Conservation (phyloP, 345 rosid genomes). For the Erucastrum elatum region DNA sequence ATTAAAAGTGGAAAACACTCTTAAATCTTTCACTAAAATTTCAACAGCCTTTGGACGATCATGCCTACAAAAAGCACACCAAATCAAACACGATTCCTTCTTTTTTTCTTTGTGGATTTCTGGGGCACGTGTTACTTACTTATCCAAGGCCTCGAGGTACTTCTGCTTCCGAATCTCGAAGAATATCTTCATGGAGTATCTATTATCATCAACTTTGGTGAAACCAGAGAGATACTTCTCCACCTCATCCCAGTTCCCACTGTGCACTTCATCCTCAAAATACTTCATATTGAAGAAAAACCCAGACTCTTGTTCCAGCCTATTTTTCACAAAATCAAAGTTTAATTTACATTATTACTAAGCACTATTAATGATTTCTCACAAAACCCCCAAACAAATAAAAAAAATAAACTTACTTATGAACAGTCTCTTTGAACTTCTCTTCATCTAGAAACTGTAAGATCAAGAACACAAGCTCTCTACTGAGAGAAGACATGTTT, state of each 20-base stretch:
- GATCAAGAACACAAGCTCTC: conserved; percentile 99
- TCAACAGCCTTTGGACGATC: conserved; percentile 97
- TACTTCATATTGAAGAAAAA: conserved; percentile 98
- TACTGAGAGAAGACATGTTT: conserved; percentile 92
- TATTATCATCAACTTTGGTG: conserved; percentile 95
- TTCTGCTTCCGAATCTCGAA: conserved; percentile 99
- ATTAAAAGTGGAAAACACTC: conserved; percentile 93
- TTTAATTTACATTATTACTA: neutral
- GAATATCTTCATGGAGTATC: conserved; percentile 98
- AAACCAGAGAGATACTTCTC: conserved; percentile 98
- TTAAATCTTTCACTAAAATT: conserved; percentile 86
- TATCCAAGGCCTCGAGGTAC: conserved; percentile 97
- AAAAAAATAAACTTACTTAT: conserved; percentile 57
- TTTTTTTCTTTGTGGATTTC: neutral
- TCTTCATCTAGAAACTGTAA: conserved; percentile 99
- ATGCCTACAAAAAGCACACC: conserved; percentile 51
- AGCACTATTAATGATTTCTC: neutral
- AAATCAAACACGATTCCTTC: neutral
- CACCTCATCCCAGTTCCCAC: conserved; percentile 98
- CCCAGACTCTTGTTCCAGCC: conserved; percentile 99
- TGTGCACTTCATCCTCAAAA: conserved; percentile 97
- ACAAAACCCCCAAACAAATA: neutral
- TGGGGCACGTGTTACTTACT: conserved; percentile 39
- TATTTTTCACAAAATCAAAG: conserved; percentile 28
- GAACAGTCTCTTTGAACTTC: conserved; percentile 98